Evolutionary conservation across 2,329 filamentous ascomycete genomes (phyloP), one percentile per base, ranked within the genome.

Genomic region (Colletotrichum liaoningense): DNA sequence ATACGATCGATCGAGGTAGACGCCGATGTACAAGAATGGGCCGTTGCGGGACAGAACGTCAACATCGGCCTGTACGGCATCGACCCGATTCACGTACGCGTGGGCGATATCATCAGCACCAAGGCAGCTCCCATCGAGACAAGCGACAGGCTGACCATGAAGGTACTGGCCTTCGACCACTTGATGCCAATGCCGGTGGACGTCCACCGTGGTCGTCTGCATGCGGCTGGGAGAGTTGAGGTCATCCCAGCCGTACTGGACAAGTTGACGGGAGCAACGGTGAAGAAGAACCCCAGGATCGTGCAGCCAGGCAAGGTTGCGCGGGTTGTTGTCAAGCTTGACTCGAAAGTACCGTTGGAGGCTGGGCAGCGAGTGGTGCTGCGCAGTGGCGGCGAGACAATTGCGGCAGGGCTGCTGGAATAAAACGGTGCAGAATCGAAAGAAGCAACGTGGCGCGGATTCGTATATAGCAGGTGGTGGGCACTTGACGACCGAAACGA

Each of bases 101-200:
- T 93, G 8, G 97, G 97, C 24, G 95, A 98, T 79, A 93, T 98
- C 22, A 84, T 98, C n/a, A 98, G 95, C 83, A 88, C 90, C 60
- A 88, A 91, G 0, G 86, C 88, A 1, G 84, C 88, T 1, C 93
- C 95, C 0, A 92, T 98, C 42, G 84, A 86, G 30, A 93, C 93
- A 72, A 86, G 94, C 72, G 93, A 93, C 70, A 89, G 86, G 0
- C 95, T 98, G 78, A 94, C 90, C 1, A 91, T 93, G 74, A 97
- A 97, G 82, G 91, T 97, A 12, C 88, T 98, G 69, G 95, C 95
- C 0, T 97, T 98, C 78, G 95, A 98, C 74, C 93, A 96, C 75
- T 84, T 99, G 19, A 93, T 95, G 83, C 96, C 96, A 0, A 97
- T 96, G 90, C 90, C 91, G 28, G 90, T 98, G 11, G 96, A 98